phyloP scores from a whole-genome alignment of 1,139 yeast species.

The Yamadazyma diddensiae region DNA sequence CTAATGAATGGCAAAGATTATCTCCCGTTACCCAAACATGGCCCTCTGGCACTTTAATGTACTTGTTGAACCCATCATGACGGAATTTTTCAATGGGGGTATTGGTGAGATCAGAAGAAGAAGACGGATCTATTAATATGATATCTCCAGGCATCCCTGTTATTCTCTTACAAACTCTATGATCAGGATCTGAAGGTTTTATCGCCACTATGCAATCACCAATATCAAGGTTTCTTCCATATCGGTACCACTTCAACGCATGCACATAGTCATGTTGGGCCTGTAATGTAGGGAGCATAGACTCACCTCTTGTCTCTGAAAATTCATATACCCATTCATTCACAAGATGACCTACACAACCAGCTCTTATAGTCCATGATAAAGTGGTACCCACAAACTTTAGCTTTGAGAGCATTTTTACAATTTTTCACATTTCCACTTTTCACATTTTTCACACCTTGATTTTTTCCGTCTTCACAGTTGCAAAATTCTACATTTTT shows the following conservation, averaged over 20 bases:
- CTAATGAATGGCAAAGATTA: constrained; percentile 82
- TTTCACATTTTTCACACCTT: too few species aligned
- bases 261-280: constrained; percentile 77
- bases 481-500: too few species aligned
- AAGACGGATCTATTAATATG: constrained; percentile 75
- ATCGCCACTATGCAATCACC: constrained; percentile 89
- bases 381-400: constrained; percentile 32
- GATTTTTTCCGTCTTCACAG: too few species aligned
- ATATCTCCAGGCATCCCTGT: constrained; percentile 96
- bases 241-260: constrained; percentile 58
- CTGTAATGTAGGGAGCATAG: constrained; percentile 90
- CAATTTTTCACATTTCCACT: neutral
- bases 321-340: constrained; percentile 71
- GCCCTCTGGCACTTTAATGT: constrained; percentile 74
- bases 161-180: constrained; percentile 85
- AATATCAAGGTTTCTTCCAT: constrained; percentile 59
- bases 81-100: constrained; percentile 24
- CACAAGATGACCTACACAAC: constrained; percentile 65
- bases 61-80: constrained; percentile 54
- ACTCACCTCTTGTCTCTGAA: constrained; percentile 85
- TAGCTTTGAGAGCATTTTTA: constrained; percentile 20
- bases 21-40: constrained; percentile 99
- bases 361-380: constrained; percentile 55
- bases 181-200: constrained; percentile 87
- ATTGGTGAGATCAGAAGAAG: constrained; percentile 51